phyloP scores from a whole-genome alignment of 2,329 filamentous ascomycete species.

The Aspergillus fischeri region DNA sequence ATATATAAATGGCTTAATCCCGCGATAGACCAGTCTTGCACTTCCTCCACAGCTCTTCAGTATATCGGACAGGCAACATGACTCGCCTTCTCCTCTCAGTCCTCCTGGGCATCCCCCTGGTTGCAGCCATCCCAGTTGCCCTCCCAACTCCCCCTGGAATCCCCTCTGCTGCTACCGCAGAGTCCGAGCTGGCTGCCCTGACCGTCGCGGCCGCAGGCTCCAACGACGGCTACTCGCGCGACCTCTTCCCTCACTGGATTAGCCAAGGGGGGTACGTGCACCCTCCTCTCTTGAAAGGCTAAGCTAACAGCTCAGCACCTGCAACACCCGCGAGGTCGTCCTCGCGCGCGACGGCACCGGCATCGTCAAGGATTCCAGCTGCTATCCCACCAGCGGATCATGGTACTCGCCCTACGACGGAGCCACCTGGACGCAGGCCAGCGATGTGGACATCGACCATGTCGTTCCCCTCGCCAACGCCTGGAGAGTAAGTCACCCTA shows the following conservation, averaged over 20 bases:
- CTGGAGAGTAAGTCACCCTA: slow-evolving; percentile 56
- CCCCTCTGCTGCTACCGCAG: slow-evolving; percentile 56
- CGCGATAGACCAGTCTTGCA: neutral
- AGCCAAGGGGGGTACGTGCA: slow-evolving; percentile 46
- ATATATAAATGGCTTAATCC: neutral
- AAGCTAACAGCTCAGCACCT: slow-evolving; percentile 45
- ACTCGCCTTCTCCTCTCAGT: slow-evolving; percentile 7
- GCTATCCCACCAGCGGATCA: slow-evolving; percentile 59
- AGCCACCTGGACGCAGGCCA: slow-evolving; percentile 62
- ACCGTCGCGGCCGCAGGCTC: slow-evolving; percentile 55
- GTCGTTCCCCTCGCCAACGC: slow-evolving; percentile 77
- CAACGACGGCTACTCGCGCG: slow-evolving; percentile 58
- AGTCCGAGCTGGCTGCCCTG: slow-evolving; percentile 54
- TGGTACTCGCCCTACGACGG: slow-evolving; percentile 75
- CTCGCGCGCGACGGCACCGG: slow-evolving; percentile 67
- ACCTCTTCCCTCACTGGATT: slow-evolving; percentile 69
- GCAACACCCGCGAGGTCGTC: slow-evolving; percentile 70
- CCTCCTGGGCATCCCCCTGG: slow-evolving; percentile 15
- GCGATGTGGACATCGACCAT: slow-evolving; percentile 77
- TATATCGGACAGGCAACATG: neutral
- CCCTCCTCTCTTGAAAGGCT: neutral
- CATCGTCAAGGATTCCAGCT: slow-evolving; percentile 57
- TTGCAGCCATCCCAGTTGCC: slow-evolving; percentile 12
- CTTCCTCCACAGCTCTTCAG: neutral
- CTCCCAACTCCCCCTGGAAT: slow-evolving; percentile 56